phyloP scores from a whole-genome alignment of 345 rosid genomes.

The Durio zibethinus region DNA sequence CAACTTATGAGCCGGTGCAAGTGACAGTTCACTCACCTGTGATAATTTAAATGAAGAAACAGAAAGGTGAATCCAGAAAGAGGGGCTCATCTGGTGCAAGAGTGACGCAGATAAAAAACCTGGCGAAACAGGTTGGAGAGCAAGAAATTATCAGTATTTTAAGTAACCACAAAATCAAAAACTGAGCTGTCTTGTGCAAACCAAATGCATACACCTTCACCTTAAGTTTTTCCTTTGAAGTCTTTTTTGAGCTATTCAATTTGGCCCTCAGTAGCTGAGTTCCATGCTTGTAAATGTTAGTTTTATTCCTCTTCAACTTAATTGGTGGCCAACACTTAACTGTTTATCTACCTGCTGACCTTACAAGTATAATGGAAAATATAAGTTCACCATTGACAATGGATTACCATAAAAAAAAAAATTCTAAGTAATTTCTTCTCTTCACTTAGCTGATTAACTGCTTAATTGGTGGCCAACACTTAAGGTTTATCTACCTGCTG shows the following conservation, averaged over 20 bases:
- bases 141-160: constrained; percentile 23
- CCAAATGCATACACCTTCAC: neutral
- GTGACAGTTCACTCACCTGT: constrained; percentile 18
- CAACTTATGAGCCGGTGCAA: constrained; percentile 25
- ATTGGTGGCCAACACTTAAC: too few species aligned
- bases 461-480: too few species aligned
- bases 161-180: neutral
- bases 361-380: too few species aligned
- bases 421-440: too few species aligned
- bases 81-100: neutral
- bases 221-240: neutral
- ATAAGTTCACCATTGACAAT: too few species aligned
- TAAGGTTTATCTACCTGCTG: too few species aligned
- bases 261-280: neutral
- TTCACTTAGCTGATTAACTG: too few species aligned
- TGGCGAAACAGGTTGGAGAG: neutral
- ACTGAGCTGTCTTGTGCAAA: neutral
- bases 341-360: too few species aligned
- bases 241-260: neutral
- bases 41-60: neutral
- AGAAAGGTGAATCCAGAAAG: constrained; percentile 21
- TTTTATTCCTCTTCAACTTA: neutral
- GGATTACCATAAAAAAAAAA: too few species aligned
- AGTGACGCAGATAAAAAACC: neutral
- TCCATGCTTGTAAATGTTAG: neutral